Evolutionary conservation across 2,329 filamentous ascomycete species (phyloP).

Genomic region (Epichloe typhina): DNA sequence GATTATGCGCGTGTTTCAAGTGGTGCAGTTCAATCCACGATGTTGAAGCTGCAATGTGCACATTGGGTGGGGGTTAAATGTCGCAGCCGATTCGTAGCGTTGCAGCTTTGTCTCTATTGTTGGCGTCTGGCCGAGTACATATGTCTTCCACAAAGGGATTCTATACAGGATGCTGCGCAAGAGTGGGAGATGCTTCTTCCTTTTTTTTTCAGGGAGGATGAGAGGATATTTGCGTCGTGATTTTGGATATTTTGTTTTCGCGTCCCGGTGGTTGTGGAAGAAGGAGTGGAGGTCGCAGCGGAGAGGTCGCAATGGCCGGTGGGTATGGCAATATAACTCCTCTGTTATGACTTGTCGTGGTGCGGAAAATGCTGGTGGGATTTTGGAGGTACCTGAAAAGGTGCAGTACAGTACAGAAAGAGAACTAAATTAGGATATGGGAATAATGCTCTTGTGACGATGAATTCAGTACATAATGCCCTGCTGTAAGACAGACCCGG

Average conservation of each 20-base stretch:
- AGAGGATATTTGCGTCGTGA: neutral
- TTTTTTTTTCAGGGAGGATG: too few relatives aligned
- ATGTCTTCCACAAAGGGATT: neutral
- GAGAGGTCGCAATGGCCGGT: neutral
- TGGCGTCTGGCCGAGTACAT: neutral
- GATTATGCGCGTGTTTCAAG: slow-evolving; percentile 5
- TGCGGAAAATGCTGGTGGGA: too few relatives aligned
- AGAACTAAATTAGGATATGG: too few relatives aligned
- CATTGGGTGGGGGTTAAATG: neutral
- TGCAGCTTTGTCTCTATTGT: neutral
- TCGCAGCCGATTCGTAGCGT: slow-evolving; percentile 1
- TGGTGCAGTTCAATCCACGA: neutral
- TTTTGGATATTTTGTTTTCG: neutral
- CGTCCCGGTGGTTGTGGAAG: neutral
- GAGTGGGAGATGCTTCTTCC: too few relatives aligned
- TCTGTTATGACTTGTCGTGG: too few relatives aligned
- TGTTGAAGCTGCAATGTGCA: neutral
- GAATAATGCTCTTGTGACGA: too few relatives aligned
- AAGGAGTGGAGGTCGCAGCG: neutral
- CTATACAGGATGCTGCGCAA: neutral
- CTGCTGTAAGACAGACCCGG: neutral
- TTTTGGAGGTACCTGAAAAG: too few relatives aligned
- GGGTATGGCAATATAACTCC: too few relatives aligned
- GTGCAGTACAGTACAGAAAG: too few relatives aligned
- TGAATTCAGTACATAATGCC: too few relatives aligned